These are phyloP conservation scores for Harringtonia lauricola DNA, from an alignment of 2,329 filamentous ascomycete genomes.

Conservation along the genomic window DNA sequence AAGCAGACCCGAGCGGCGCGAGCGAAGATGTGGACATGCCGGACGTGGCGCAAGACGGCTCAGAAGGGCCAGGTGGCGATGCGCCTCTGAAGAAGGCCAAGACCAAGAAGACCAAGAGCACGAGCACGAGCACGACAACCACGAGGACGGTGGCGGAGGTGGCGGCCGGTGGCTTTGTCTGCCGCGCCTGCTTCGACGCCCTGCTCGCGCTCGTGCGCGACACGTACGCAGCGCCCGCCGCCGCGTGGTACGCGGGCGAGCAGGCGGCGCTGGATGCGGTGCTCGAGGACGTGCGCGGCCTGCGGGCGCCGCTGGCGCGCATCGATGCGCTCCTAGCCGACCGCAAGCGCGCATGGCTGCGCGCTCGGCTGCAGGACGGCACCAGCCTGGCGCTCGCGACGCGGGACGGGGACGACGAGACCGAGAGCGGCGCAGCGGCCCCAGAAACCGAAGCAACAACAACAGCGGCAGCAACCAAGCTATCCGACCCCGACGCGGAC, in stretches of 20 bases:
- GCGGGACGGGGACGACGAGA: constrained; percentile 3
- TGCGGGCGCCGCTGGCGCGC: constrained; percentile 28
- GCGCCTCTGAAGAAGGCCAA: constrained; percentile 13
- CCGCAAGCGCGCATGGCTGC: constrained; percentile 41
- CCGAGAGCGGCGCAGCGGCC: constrained; percentile 10
- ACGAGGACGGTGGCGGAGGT: constrained; percentile 3
- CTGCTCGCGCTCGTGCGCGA: constrained; percentile 33
- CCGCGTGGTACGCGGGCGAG: constrained; percentile 40
- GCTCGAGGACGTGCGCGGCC: constrained; percentile 34
- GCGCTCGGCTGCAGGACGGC: constrained; percentile 14
- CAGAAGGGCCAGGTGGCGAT: no score
- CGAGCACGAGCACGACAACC: constrained; percentile 9
- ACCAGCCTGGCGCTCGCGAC: constrained; percentile 6
- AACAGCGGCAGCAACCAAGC: neutral
- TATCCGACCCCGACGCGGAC: neutral
- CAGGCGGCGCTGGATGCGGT: constrained; percentile 36
- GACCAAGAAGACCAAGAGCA: neutral
- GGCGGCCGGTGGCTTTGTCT: no score
- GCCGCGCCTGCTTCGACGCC: constrained; percentile 34
- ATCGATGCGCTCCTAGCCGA: constrained; percentile 39
- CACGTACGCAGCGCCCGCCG: constrained; percentile 23
- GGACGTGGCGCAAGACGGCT: constrained; percentile 21
- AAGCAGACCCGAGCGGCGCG: no score
- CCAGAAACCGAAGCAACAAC: constrained; percentile 4
- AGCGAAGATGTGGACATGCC: constrained; percentile 14